phyloP scores from a whole-genome alignment of 2,329 filamentous ascomycete genomes.

The Cyphellophora europaea region DNA sequence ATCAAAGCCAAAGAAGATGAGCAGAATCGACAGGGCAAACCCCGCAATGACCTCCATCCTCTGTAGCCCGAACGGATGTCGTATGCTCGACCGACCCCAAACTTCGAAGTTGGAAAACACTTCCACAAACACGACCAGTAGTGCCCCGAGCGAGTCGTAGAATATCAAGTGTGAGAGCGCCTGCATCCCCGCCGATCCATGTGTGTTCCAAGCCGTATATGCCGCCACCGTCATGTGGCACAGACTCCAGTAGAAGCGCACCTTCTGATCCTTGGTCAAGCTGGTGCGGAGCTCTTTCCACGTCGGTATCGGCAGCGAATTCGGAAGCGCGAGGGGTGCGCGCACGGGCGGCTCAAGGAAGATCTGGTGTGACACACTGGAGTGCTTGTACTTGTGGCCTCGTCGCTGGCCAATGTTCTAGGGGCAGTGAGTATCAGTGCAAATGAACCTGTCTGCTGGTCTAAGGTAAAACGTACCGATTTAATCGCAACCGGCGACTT shows the following conservation, averaged over 20 bases:
- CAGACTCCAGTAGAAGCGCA: slow-evolving; percentile 76
- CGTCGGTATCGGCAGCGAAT: slow-evolving; percentile 85
- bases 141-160: slow-evolving; percentile 87
- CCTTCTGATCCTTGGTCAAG: slow-evolving; percentile 81
- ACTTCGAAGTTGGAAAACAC: slow-evolving; percentile 95
- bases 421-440: slow-evolving; percentile 1
- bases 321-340: slow-evolving; percentile 78
- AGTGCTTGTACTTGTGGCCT: slow-evolving; percentile 97
- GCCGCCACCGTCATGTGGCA: slow-evolving; percentile 77
- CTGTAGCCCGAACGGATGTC: slow-evolving; percentile 87
- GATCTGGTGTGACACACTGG: slow-evolving; percentile 90
- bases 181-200: slow-evolving; percentile 81
- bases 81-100: slow-evolving; percentile 85
- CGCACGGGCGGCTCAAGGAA: slow-evolving; percentile 85
- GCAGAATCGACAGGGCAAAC: slow-evolving; percentile 89
- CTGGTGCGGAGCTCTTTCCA: slow-evolving; percentile 77
- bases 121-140: slow-evolving; percentile 85
- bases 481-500: slow-evolving; percentile 58
- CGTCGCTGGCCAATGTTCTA: slow-evolving; percentile 82
- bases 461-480: slow-evolving; percentile 56
- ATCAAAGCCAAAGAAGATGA: slow-evolving; percentile 96
- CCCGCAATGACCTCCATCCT: slow-evolving; percentile 88
- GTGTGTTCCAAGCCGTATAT: slow-evolving; percentile 76
- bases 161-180: slow-evolving; percentile 88
- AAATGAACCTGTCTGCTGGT: not conserved